Conservation (phyloP, 2,329 filamentous ascomycete species). For the Lachnellula cervina region DNA sequence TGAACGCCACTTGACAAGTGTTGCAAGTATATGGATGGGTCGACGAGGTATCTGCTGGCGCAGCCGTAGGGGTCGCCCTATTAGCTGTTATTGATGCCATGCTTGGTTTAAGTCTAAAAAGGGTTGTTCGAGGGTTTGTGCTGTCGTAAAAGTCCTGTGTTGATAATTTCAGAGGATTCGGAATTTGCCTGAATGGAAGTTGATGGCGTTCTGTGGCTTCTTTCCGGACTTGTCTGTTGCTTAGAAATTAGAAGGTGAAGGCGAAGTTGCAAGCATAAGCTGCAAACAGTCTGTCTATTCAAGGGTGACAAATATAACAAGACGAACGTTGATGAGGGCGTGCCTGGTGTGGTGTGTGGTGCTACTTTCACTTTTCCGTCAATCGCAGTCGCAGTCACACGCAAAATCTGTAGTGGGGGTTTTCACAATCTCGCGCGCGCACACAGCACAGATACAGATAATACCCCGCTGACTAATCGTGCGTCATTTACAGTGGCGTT, state of each 20-base stretch:
- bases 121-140: background rate
- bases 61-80: slow-evolving; percentile 25
- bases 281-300: background rate
- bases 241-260: too few relatives aligned
- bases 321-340: too few relatives aligned
- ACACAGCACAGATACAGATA: too few relatives aligned
- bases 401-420: too few relatives aligned
- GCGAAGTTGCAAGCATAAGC: background rate
- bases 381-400: too few relatives aligned
- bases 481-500: too few relatives aligned
- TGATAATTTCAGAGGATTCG: background rate
- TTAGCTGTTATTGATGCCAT: slow-evolving; percentile 48
- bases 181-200: background rate
- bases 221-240: too few relatives aligned
- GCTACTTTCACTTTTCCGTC: too few relatives aligned
- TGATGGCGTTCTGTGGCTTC: background rate
- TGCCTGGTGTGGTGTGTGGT: too few relatives aligned
- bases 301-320: background rate
- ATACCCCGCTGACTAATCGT: too few relatives aligned
- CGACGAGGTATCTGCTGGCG: slow-evolving; percentile 34
- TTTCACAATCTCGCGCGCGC: too few relatives aligned
- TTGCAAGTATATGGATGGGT: slow-evolving; percentile 96
- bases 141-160: background rate
- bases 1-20: slow-evolving; percentile 94
- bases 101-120: slow-evolving; percentile 1